phyloP scores from a whole-genome alignment of 352 stramenopile genomes.

The Phytophthora fragariaefolia region DNA sequence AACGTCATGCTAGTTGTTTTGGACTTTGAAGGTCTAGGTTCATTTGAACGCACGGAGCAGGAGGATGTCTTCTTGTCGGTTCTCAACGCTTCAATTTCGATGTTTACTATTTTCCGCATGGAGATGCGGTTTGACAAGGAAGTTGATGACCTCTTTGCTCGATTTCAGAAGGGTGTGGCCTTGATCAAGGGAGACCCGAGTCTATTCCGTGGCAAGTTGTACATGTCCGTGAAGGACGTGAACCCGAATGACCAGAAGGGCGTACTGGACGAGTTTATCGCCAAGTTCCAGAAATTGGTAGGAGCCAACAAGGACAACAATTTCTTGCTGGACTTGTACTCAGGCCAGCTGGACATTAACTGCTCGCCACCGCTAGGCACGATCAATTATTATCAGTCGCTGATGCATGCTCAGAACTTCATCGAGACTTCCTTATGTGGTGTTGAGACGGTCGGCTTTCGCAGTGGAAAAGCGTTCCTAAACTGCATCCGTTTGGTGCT shows the following conservation, averaged over 20 bases:
- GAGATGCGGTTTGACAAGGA: conserved; percentile 85
- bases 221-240: conserved; percentile 84
- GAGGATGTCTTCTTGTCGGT: conserved; percentile 74
- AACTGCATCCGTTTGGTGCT: conserved; percentile 78
- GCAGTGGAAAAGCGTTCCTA: conserved; percentile 60
- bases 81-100: conserved; percentile 66
- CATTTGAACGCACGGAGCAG: conserved; percentile 70
- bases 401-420: conserved; percentile 50
- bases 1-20: conserved; percentile 70
- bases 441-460: conserved; percentile 39
- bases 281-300: conserved; percentile 62
- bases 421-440: conserved; percentile 30
- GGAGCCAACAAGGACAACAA: conserved; percentile 61
- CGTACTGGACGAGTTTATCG: conserved; percentile 59
- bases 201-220: conserved; percentile 72
- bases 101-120: conserved; percentile 73
- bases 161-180: conserved; percentile 71
- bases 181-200: conserved; percentile 67
- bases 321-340: conserved; percentile 73
- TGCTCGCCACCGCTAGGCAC: conserved; percentile 79
- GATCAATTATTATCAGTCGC: conserved; percentile 57
- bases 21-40: conserved; percentile 80
- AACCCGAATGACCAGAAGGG: conserved; percentile 71
- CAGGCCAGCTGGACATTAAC: conserved; percentile 66
- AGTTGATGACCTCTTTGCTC: conserved; percentile 69